Percentiles rank a stretch among this genome's conserved stretches.
phyloP scores from a whole-genome alignment of 345 rosid species.

The Populus ilicifolia region DNA sequence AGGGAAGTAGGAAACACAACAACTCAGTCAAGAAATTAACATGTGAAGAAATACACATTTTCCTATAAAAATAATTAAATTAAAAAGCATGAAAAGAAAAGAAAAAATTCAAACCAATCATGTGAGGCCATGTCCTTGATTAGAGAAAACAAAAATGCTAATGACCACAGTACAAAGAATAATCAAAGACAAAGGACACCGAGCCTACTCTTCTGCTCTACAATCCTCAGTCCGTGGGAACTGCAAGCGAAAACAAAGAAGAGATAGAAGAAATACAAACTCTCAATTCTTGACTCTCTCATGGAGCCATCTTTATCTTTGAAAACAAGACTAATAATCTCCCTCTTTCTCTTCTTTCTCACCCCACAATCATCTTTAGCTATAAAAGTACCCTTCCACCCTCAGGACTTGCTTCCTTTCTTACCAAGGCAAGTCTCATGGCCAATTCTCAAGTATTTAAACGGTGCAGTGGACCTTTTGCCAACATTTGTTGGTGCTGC shows the following conservation, averaged over 20 bases:
- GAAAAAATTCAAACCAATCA: background rate
- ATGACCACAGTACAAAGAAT: background rate
- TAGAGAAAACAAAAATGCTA: background rate
- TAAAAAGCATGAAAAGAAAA: too few relatives aligned
- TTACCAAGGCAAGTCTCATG: slow-evolving; percentile 72
- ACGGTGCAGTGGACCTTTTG: slow-evolving; percentile 61
- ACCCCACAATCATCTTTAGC: slow-evolving; percentile 10
- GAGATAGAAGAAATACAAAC: background rate
- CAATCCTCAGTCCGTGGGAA: background rate
- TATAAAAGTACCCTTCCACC: slow-evolving; percentile 50
- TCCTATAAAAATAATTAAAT: too few relatives aligned
- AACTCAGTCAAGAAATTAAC: too few relatives aligned
- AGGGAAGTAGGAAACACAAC: too few relatives aligned
- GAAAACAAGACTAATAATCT: background rate
- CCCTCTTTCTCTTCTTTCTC: slow-evolving; percentile 5
- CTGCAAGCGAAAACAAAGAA: background rate
- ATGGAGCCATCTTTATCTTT: slow-evolving; percentile 10
- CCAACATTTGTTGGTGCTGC: slow-evolving; percentile 86
- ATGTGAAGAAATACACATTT: too few relatives aligned
- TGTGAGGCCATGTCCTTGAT: background rate
- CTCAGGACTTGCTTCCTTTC: slow-evolving; percentile 65
- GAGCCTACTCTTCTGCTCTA: background rate
- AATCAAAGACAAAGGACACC: background rate
- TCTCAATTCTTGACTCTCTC: background rate
- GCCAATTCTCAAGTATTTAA: slow-evolving; percentile 68